Conservation (phyloP, 2,329 filamentous ascomycete species). For the Fusarium vanettenii region DNA sequence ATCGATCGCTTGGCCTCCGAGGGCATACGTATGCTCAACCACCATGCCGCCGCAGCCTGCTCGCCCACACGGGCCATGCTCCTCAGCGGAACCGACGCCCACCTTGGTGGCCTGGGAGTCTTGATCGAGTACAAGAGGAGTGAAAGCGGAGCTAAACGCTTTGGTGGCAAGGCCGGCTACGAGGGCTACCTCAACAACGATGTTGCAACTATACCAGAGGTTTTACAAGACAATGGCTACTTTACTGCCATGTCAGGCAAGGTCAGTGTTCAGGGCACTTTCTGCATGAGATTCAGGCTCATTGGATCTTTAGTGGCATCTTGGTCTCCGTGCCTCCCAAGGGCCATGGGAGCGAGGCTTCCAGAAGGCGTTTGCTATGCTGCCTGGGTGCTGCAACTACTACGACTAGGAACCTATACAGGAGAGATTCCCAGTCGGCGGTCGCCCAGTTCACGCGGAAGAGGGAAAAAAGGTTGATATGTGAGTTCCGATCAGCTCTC, state of each 20-base stretch:
- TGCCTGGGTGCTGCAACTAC: slow-evolving; percentile 69
- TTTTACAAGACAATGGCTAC: slow-evolving; percentile 67
- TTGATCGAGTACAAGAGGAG: slow-evolving; percentile 58
- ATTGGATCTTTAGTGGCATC: slow-evolving; percentile 41
- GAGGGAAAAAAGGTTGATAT: slow-evolving; percentile 10
- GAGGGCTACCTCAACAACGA: slow-evolving; percentile 68
- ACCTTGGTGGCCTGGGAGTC: slow-evolving; percentile 18
- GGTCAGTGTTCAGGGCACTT: slow-evolving; percentile 57
- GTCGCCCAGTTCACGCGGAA: slow-evolving; percentile 5
- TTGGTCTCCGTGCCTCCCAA: slow-evolving; percentile 9
- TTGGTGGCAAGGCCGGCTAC: slow-evolving; percentile 14
- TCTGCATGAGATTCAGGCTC: not conserved
- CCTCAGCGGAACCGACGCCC: slow-evolving; percentile 64
- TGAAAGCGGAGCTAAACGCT: not conserved
- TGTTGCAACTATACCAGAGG: slow-evolving; percentile 65
- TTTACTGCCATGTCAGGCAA: slow-evolving; percentile 69
- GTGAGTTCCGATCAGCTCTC: not conserved
- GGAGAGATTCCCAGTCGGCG: slow-evolving; percentile 6
- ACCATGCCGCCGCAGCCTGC: slow-evolving; percentile 71
- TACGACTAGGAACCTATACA: slow-evolving; percentile 37
- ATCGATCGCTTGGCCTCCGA: slow-evolving; percentile 63
- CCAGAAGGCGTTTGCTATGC: slow-evolving; percentile 67
- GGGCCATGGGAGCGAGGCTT: slow-evolving; percentile 56
- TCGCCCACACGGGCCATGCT: slow-evolving; percentile 73
- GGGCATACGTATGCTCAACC: slow-evolving; percentile 70